Base-by-base conservation (phyloP, 2,329 filamentous ascomycete species). In the Venturia nashicola region DNA sequence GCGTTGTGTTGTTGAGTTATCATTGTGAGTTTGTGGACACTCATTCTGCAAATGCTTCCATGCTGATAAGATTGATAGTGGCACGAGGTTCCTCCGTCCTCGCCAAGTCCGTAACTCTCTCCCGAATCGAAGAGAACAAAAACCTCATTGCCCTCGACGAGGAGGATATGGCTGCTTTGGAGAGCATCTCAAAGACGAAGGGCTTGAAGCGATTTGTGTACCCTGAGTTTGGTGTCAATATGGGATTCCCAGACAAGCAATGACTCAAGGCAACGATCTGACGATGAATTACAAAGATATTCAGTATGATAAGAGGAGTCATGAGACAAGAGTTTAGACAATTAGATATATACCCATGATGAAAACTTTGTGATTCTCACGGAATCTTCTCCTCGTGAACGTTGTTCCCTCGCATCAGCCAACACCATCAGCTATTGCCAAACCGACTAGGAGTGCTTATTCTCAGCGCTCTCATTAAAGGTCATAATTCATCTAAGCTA, bases 111-210 rank as follows among this genome's bases (percentile, higher is more conserved):
- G 85, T 89, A 46, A 89, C 82, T 7, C 81, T 82, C 16, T 79
- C 80, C 59, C 82, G 87, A 68, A 90, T 91, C 74, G 83, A 86
- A 71, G 81, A 86, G 70, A 91, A 91, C 76, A 78, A 82, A 72
- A 82, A 86, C 67, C 79, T 90, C 63, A 80, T 89, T 69, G 81
- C 85, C 69, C 80, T 89, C 57, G 84, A 86, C 69, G 78, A 75
- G 7, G 80, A 81, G n/a, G 88, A 91, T 67, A 70, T 87, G 70
- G 79, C 82, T 73, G 76, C 75, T 51, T 70, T 80, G 34, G 75
- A 79, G 55, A 68, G 69, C 5, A 76, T 80, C 48, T 74, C 76
- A 68, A 78, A 80, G 73, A 76, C 71, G 66, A 77, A 78, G 68
- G 78, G 78, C 8, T 61, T 77, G 20, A 80, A 72, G 23, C 72